Evolutionary conservation across 2,329 filamentous ascomycete genomes (phyloP), one percentile per base, ranked within the genome.

Genomic region (Aspergillus phoenicis): DNA sequence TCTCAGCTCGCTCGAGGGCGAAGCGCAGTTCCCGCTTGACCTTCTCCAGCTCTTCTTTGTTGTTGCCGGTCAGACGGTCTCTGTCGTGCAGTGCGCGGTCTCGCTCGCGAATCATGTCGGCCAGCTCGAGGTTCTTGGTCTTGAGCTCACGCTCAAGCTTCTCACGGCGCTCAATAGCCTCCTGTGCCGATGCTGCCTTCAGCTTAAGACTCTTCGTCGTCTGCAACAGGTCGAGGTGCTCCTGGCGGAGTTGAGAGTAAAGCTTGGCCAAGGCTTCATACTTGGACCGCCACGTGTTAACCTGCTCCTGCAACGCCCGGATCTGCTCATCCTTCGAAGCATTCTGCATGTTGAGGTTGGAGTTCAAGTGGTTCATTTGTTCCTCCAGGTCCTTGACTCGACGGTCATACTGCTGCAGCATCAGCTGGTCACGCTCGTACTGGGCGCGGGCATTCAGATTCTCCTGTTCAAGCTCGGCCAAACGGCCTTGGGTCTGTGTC

Each of bases 111-210:
- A 99, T 99, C 95, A 99, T 98, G 75, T 98, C 93, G 33, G 95
- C 95, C 63, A 99, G 81, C 77, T 99, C 95, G n/a, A 99, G 82
- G 74, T 99, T 99, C 86, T 99, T 99, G 30, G 94, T 97, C 85
- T 99, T 99, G 75, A 99, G 90, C 80, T 99, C 95, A 36, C 94
- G 90, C 80, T 98, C 93, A 56, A 99, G 84, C 82, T 96, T 97
- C 81, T 99, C 95, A 8, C 94, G 89, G 69, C 87, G 89, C 60
- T 98, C 95, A 65, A 98, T 97, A 1, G 95, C 95, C 80, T 99
- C 95, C 74, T 98, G 94, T 0, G 95, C 95, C 5, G 93, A 98
- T 15, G 94, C 93, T 1, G 95, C 95, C 83, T 98, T 99, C 65
- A 98, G 84, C 76, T 98, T 96, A 39, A 97, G 91, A 6, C 89